Evolutionary conservation across 352 stramenopile genomes (phyloP).

Genomic region (Globisporangium emineosum): DNA sequence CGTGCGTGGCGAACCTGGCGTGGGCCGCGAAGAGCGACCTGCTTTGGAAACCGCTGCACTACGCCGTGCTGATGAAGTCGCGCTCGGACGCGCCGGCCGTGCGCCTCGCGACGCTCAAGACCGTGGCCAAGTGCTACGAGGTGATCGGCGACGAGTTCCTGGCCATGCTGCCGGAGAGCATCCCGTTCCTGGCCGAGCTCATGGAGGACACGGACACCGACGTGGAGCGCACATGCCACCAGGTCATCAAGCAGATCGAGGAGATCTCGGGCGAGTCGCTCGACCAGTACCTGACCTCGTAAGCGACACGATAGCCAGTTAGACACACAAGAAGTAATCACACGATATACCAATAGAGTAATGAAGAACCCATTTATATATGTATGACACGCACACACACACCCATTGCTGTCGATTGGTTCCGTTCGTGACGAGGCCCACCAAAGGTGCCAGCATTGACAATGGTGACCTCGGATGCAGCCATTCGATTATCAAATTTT

Average conservation of each 20-base stretch:
- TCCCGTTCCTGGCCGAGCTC: slow-evolving; percentile 85
- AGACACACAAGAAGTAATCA: slow-evolving; percentile 4
- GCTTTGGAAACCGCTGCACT: slow-evolving; percentile 88
- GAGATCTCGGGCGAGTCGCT: slow-evolving; percentile 88
- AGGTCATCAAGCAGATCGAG: slow-evolving; percentile 89
- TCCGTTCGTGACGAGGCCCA: background rate
- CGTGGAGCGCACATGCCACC: slow-evolving; percentile 81
- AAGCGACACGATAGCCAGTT: slow-evolving; percentile 5
- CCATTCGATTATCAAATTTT: background rate
- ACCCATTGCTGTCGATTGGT: background rate
- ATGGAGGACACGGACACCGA: slow-evolving; percentile 87
- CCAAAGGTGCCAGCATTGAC: background rate
- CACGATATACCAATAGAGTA: background rate
- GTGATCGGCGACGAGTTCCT: slow-evolving; percentile 88
- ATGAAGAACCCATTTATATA: background rate
- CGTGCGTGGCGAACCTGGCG: slow-evolving; percentile 74
- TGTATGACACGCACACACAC: background rate
- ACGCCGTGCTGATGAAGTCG: slow-evolving; percentile 87
- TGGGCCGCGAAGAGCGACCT: slow-evolving; percentile 86
- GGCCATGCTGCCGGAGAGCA: slow-evolving; percentile 86
- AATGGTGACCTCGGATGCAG: background rate
- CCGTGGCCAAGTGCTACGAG: slow-evolving; percentile 83
- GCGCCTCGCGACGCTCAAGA: slow-evolving; percentile 74
- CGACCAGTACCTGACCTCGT: slow-evolving; percentile 83
- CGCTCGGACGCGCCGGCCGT: slow-evolving; percentile 57